These are phyloP conservation scores for Trichoderma semiorbis DNA, from an alignment of 2,329 filamentous ascomycete species.

Conservation along the genomic window DNA sequence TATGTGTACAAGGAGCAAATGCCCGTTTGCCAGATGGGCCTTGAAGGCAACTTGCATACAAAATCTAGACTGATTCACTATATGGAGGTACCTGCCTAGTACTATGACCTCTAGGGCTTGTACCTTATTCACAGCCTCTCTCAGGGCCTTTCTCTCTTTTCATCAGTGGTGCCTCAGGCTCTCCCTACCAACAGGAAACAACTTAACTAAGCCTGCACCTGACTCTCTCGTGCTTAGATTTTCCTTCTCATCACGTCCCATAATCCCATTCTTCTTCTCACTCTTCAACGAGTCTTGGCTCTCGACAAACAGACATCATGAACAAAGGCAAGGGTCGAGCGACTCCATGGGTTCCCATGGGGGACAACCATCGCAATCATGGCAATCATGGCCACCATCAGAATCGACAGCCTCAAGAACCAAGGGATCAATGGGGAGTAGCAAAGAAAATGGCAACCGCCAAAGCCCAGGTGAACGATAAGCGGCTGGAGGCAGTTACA, in stretches of 20 bases:
- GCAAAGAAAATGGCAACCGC: constrained; percentile 22
- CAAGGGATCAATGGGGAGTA: background rate
- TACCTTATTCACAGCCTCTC: background rate
- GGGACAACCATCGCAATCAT: background rate
- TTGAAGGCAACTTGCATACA: background rate
- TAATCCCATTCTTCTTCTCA: too few relatives aligned
- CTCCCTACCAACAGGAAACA: background rate
- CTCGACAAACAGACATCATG: background rate
- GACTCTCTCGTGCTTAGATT: background rate
- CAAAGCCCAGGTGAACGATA: constrained; percentile 24
- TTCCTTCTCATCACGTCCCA: fast-evolving
- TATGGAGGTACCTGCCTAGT: background rate
- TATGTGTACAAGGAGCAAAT: background rate
- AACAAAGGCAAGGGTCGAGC: background rate
- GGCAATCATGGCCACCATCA: background rate
- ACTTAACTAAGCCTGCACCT: background rate
- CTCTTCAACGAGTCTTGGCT: background rate
- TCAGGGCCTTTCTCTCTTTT: background rate
- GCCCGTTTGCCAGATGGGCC: background rate
- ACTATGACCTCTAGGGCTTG: background rate
- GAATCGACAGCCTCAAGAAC: background rate
- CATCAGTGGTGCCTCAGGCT: background rate
- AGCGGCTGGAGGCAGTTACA: constrained; percentile 20
- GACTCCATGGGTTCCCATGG: background rate
- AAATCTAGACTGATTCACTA: background rate